Evolutionary conservation across 805 yeast species (phyloP), one percentile per base, ranked within the genome.

Genomic region (Saccharomycopsis fibuligera): DNA sequence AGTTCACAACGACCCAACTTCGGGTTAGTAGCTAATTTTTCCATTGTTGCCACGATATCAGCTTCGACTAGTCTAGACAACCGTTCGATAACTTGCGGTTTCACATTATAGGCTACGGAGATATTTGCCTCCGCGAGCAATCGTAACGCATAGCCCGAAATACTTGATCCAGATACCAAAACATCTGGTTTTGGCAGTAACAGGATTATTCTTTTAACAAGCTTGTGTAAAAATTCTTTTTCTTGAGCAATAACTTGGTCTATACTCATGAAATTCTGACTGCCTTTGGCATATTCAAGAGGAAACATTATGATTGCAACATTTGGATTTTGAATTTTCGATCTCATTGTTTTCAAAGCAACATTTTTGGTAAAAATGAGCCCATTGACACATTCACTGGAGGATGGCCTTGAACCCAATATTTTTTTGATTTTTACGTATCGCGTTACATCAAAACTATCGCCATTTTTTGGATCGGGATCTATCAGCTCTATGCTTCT

Each of bases 231-330:
- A 59, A 83, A 91, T 56, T 91, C 96, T 42, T 76, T 70, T 60
- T 91, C 97, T 60, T 93, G 98, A 0, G 91, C 85, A 44, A 87
- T 70, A 1, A 91, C 82, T 1, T 95, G 85, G 50, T 87, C 85
- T 48, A 90, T 68, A 59, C 95, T 85, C 63, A 88, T 79, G 50
- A 88, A 83, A 12, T 19, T 44, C 55, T 84, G 88, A 47, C 83
- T 87, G 36, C 78, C 80, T 52, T 83, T 79, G 50, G 81, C 70
- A 56, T 88, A 93, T 60, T 90, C 98, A 23, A 93, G 67, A 0
- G 97, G 96, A 58, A 93, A 93, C 72, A 89, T 82, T 4, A 93
- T 73, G 16, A 95, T 69, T 50, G 91, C 79, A 35, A 93, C 84
- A 47, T 81, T 75, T 0, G 99, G 98, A 44, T 76, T 72, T 0